These are phyloP conservation scores for Heritiera fomes DNA, from an alignment of 345 rosid genomes.

Conservation along the genomic window DNA sequence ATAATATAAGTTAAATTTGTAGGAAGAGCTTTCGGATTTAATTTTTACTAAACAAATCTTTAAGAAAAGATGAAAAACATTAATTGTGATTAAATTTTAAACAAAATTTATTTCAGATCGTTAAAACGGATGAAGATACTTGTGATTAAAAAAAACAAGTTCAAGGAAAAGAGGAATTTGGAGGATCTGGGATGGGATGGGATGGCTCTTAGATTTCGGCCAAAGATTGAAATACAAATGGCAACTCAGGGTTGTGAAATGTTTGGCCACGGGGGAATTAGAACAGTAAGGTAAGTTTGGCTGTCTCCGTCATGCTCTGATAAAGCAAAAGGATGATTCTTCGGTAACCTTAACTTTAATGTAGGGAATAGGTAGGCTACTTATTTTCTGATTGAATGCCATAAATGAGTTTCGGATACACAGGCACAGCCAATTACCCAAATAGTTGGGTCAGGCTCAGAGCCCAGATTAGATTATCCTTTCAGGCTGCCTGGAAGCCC, in stretches of 20 bases:
- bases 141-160: too few species aligned
- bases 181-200: not conserved
- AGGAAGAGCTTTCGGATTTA: too few species aligned
- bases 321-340: not conserved
- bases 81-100: too few species aligned
- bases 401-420: not conserved
- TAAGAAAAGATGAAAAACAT: too few species aligned
- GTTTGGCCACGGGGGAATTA: not conserved
- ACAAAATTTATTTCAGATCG: too few species aligned
- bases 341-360: not conserved
- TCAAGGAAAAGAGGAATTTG: not conserved
- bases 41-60: too few species aligned
- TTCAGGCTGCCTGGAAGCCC: not conserved
- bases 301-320: not conserved
- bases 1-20: too few species aligned
- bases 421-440: not conserved
- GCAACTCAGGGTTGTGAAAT: not conserved
- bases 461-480: not conserved
- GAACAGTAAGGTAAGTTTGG: not conserved
- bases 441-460: not conserved
- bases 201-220: not conserved
- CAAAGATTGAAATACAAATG: not conserved
- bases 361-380: not conserved
- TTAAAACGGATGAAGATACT: too few species aligned
- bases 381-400: not conserved